Base-by-base conservation (phyloP, 2,329 filamentous ascomycete genomes). In the Aspergillus pseudonomiae region DNA sequence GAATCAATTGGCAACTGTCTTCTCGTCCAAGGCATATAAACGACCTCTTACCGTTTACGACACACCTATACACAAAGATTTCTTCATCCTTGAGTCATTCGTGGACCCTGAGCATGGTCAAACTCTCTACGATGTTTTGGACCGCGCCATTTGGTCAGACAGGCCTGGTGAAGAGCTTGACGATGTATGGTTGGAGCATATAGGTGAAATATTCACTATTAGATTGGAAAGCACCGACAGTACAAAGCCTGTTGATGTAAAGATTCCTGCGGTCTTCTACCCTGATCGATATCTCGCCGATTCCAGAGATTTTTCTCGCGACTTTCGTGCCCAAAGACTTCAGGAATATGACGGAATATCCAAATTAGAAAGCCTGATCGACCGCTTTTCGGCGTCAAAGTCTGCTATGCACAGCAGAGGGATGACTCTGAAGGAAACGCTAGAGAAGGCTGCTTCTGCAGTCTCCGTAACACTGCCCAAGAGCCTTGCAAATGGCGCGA, bases 261-360 rank as follows among this genome's bases (percentile, higher is more conserved):
- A 82, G 6, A 79, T 88, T 21, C 86, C 86, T 4, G 72, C 81
- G 1, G 78, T 80, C 1, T 82, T 87, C 69, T 88, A 86, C 66
- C 81, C 85, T 5, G 88, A 89, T 74, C 82, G 87, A 53, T 90
- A 89, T 71, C 77, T 88, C 53, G 79, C 84, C 56, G 77, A 80
- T 65, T 85, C 84, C 63, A 78, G 81, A 61, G 78, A 79, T 1
- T 70, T 80, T 11, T 80, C 84, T 19, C 79, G 79, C 50, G 77
- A 80, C 10, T 81, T 88, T 62, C 82, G 84, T 36, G 63, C 67
- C 9, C 74, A 73, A 34, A 75, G 77, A 65, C 70, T 79, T 9
- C 70, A 77, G 52, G 68, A 77, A 9, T 69, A 72, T 36, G 67
- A 73, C 43, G 72, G 79, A 39, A 68, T 81, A 6, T 66, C 69